phyloP scores from a whole-genome alignment of 768 basidiomycete genomes.

The Pisolithus marmoratus region DNA sequence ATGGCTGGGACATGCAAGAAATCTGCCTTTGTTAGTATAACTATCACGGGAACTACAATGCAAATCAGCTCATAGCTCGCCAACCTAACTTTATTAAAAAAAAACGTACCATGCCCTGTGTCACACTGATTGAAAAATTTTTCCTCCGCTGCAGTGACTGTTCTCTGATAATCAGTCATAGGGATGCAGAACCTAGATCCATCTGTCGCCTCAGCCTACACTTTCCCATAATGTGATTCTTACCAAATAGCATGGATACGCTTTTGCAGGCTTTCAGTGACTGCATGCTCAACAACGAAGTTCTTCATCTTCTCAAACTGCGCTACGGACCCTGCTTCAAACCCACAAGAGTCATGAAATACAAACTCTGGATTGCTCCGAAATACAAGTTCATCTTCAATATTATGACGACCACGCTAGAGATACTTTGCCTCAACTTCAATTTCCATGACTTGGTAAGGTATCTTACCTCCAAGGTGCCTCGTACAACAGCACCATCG shows the following conservation, averaged over 20 bases:
- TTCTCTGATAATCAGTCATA: slow-evolving; percentile 18
- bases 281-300: slow-evolving; percentile 27
- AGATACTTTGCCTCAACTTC: not conserved
- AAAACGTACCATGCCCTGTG: slow-evolving; percentile 5
- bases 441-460: not conserved
- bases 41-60: slow-evolving; percentile 32
- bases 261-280: slow-evolving; percentile 11
- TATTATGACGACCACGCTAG: slow-evolving; percentile 28
- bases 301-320: slow-evolving; percentile 25
- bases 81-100: not conserved
- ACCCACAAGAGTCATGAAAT: slow-evolving; percentile 39
- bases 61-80: not conserved
- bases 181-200: slow-evolving; percentile 35
- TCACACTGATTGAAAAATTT: slow-evolving; percentile 25
- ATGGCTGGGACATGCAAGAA: slow-evolving; percentile 19
- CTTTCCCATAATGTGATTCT: not conserved
- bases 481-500: not conserved
- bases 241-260: slow-evolving; percentile 38
- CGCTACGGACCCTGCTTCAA: slow-evolving; percentile 29
- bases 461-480: not conserved
- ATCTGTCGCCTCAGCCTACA: not conserved
- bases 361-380: slow-evolving; percentile 28
- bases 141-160: slow-evolving; percentile 23
- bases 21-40: slow-evolving; percentile 36
- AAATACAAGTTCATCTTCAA: slow-evolving; percentile 26